Evolutionary conservation across 2,329 filamentous ascomycete species (phyloP).

Genomic region (Verticillium longisporum): DNA sequence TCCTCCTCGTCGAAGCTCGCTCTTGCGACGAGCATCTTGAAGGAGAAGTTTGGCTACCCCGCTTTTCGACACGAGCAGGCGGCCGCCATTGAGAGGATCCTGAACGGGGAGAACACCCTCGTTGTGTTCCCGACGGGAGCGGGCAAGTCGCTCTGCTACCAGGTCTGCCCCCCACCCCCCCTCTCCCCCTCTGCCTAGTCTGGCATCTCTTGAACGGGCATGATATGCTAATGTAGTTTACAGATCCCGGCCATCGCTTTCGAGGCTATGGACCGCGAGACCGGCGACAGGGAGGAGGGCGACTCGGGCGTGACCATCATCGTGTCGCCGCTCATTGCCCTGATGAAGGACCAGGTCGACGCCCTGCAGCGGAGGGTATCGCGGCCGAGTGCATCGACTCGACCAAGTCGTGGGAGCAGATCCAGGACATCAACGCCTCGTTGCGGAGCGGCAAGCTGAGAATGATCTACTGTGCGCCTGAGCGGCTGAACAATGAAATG

Average conservation of each 20-base stretch:
- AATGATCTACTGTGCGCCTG: conserved; percentile 52
- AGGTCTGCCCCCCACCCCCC: conserved; percentile 21
- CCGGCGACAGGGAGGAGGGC: conserved; percentile 15
- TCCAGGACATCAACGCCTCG: conserved; percentile 26
- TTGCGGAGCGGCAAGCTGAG: conserved; percentile 40
- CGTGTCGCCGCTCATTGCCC: conserved; percentile 47
- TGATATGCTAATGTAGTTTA: no score
- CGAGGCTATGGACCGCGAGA: conserved; percentile 29
- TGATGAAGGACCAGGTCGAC: conserved; percentile 58
- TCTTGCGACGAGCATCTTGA: conserved; percentile 22
- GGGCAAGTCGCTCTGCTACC: conserved; percentile 43
- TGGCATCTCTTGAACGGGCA: no score
- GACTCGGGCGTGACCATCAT: conserved; percentile 46
- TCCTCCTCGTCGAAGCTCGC: neutral
- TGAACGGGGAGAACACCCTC: conserved; percentile 32
- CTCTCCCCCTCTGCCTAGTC: no score
- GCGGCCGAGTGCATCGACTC: conserved; percentile 50
- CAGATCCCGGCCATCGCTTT: conserved; percentile 42
- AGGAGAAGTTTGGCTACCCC: conserved; percentile 29
- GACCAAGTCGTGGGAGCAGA: conserved; percentile 41
- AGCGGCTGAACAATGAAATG: conserved; percentile 53
- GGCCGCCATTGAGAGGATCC: conserved; percentile 27
- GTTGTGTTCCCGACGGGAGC: conserved; percentile 41
- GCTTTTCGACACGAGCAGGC: conserved; percentile 38
- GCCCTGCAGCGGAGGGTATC: conserved; percentile 40